Percentiles rank a stretch among this genome's conserved stretches.
These are phyloP conservation scores for Pythium periplocum DNA, from an alignment of 352 stramenopile genomes.

Conservation along the genomic window DNA sequence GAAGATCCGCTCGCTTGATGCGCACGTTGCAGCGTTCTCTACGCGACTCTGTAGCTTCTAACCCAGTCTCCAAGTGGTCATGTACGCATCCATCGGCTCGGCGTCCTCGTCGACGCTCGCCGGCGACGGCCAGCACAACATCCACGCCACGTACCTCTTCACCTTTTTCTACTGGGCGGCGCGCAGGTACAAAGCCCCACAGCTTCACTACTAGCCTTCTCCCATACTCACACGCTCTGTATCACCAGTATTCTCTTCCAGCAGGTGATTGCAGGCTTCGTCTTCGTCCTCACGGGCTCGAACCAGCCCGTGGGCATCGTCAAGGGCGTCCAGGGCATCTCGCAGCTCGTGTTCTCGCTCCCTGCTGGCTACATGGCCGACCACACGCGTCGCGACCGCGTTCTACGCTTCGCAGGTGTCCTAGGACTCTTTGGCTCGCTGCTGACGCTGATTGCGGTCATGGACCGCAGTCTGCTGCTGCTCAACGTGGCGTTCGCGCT, in stretches of 20 bases:
- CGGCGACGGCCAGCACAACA: conserved; percentile 33
- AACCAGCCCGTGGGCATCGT: conserved; percentile 78
- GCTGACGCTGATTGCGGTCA: conserved; percentile 56
- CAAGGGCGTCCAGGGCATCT: conserved; percentile 79
- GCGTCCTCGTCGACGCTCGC: too few species aligned
- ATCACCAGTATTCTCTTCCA: conserved; percentile 62
- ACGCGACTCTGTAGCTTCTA: too few species aligned
- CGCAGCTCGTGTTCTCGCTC: conserved; percentile 68
- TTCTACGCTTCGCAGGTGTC: conserved; percentile 53
- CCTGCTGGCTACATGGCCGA: conserved; percentile 67
- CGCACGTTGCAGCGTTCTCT: too few species aligned
- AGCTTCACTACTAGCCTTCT: too few species aligned
- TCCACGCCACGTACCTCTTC: conserved; percentile 62
- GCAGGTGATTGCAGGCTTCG: conserved; percentile 68
- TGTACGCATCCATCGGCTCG: too few species aligned
- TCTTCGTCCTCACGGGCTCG: conserved; percentile 68
- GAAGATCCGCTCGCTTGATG: too few species aligned
- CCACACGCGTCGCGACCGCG: conserved; percentile 54
- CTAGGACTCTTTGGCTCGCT: conserved; percentile 39
- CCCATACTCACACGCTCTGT: too few species aligned
- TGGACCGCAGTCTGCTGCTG: conserved; percentile 31
- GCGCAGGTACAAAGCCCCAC: conserved; percentile 24
- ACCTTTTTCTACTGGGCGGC: conserved; percentile 76
- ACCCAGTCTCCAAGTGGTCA: too few species aligned
- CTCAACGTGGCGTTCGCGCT: conserved; percentile 61